phyloP scores from a whole-genome alignment of 1,139 yeast genomes.

The Pichia sp. region DNA sequence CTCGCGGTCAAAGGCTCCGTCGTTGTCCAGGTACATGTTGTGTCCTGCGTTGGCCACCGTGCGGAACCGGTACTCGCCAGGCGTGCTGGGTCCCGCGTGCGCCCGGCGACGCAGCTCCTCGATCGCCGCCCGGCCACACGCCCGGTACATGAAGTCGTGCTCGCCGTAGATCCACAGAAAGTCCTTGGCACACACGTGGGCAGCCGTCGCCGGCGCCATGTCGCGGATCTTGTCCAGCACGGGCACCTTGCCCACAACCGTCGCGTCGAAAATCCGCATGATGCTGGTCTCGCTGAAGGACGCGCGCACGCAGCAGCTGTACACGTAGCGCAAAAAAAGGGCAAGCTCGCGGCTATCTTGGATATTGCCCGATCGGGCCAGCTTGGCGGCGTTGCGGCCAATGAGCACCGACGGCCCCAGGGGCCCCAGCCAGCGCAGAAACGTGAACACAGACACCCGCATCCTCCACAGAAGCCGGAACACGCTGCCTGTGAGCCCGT shows the following conservation, averaged over 20 bases:
- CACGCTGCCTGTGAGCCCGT: constrained; percentile 38
- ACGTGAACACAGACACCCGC: constrained; percentile 42
- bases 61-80: not conserved
- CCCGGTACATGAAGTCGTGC: constrained; percentile 80
- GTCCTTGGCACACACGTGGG: constrained; percentile 34
- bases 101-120: constrained; percentile 32
- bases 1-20: constrained; percentile 51
- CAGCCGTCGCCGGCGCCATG: no score
- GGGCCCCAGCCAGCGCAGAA: constrained; percentile 47
- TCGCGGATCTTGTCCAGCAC: constrained; percentile 55
- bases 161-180: constrained; percentile 71
- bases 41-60: constrained; percentile 63
- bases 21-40: constrained; percentile 74
- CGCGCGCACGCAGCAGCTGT: constrained; percentile 41
- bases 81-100: not conserved
- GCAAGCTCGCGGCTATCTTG: constrained; percentile 40
- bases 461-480: constrained; percentile 40
- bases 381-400: constrained; percentile 40
- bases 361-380: constrained; percentile 43
- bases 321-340: constrained; percentile 38
- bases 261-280: constrained; percentile 49
- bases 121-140: constrained; percentile 60
- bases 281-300: constrained; percentile 51
- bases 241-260: constrained; percentile 69
- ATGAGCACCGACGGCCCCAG: constrained; percentile 45